These are phyloP conservation scores for Populus davidiana DNA, from an alignment of 345 rosid genomes.

Conservation along the genomic window DNA sequence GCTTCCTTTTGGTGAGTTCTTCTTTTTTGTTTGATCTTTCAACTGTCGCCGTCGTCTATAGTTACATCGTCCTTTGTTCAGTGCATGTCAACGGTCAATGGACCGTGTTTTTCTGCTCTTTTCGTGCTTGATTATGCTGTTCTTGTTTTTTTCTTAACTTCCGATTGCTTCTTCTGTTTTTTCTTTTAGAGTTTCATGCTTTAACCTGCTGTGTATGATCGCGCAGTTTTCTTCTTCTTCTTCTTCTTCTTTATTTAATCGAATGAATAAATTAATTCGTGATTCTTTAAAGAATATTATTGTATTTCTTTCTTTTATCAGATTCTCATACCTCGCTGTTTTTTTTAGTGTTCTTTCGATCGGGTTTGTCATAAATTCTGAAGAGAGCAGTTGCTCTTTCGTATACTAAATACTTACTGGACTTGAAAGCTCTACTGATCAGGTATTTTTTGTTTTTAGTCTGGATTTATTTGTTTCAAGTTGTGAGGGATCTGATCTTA, in stretches of 20 bases:
- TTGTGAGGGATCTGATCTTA: constrained; percentile 20
- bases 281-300: neutral
- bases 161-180: neutral
- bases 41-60: neutral
- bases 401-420: neutral
- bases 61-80: neutral
- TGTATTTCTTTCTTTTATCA: neutral
- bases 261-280: neutral
- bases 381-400: constrained; percentile 2
- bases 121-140: neutral
- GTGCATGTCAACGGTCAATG: neutral
- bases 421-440: constrained; percentile 32
- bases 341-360: constrained; percentile 12
- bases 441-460: constrained; percentile 31
- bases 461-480: constrained; percentile 5
- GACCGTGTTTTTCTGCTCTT: neutral
- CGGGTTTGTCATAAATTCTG: constrained; percentile 19
- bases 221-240: neutral
- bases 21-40: neutral
- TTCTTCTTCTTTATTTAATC: neutral
- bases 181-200: neutral
- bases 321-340: neutral
- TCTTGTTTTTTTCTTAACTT: neutral
- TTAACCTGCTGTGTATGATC: neutral
- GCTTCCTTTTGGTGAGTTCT: constrained; percentile 19